Base-by-base conservation (phyloP, 73 alveolate genomes). In the Stentor roeselii region DNA sequence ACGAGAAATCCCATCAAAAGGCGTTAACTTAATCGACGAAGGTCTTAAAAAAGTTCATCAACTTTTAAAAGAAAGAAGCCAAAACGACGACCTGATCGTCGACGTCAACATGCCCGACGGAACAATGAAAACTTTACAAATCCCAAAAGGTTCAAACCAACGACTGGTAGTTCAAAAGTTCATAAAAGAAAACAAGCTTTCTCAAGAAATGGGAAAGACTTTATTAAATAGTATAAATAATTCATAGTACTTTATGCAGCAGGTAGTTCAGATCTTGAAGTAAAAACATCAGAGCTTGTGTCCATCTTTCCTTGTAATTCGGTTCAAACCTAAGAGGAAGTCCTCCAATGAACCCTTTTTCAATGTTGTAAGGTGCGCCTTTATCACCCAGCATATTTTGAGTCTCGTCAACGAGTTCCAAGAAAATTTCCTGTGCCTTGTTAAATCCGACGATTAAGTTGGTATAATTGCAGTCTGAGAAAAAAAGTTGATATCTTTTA, bases 191-290 rank as follows among this genome's bases (percentile, higher is more conserved):
- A 50, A 50, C 21, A 21, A 21, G 6, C 67, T 50, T 50, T 50
- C 67, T 11, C 67, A 6, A 21, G 67, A 50, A 21, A 50, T 50
- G 67, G 67, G 67, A 6, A 50, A 21, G 21, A 50, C 67, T 50
- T 21, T 50, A 11, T 50, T 50, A 50, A 21, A 50, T 6, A 50
- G 67, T 50, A 50, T 50, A 50, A 50, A 11, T 6, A 50, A 50
- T 50, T 6, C 67, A 50, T 50, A 11, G 21, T 21, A 50, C 6
- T 21, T 50, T 50, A 50, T 50, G 6, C 21, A 50, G 67, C 6
- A 67, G 34, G 2, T 67, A 67, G 11, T 67, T 67, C 80, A 67
- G 34, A 67, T 67, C 34, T 34, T 67, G 80, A n/a, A 67, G 41
- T 40, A 67, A 27, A 67, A 67, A 67, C 37, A 36, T 21, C 2